A percentile compares a stretch with the other conserved stretches of the same genome.
phyloP scores from a whole-genome alignment of 306 rosid species.

The Psophocarpus tetragonolobus region DNA sequence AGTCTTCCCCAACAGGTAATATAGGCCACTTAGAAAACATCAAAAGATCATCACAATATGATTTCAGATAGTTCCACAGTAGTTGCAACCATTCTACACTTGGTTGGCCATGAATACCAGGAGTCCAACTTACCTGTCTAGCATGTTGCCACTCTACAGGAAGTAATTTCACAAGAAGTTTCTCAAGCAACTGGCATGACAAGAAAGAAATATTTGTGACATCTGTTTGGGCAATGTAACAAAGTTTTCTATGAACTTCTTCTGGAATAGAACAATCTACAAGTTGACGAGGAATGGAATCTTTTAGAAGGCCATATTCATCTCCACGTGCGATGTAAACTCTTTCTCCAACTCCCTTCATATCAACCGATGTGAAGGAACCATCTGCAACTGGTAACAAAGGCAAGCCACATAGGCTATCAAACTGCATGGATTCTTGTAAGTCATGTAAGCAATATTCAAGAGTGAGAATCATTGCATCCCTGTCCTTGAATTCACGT shows the following conservation, averaged over 20 bases:
- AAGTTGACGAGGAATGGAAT: conserved; percentile 78
- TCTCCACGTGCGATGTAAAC: conserved; percentile 81
- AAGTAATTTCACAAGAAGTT: conserved; percentile 76
- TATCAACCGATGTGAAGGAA: conserved; percentile 75
- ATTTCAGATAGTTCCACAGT: conserved; percentile 86
- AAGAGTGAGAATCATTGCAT: conserved; percentile 76
- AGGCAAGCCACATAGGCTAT: conserved; percentile 70
- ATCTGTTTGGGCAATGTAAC: conserved; percentile 68
- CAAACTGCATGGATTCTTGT: conserved; percentile 61
- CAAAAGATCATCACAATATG: conserved; percentile 73
- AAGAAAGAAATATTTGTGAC: conserved; percentile 77
- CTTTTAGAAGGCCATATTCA: conserved; percentile 87
- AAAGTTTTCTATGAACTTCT: conserved; percentile 71
- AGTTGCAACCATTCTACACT: conserved; percentile 90
- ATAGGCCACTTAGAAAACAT: conserved; percentile 93
- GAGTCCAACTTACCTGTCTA: conserved; percentile 78
- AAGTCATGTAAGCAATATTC: conserved; percentile 95
- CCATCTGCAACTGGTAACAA: conserved; percentile 88
- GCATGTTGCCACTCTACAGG: conserved; percentile 95
- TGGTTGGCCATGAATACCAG: conserved; percentile 86
- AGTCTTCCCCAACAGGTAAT: conserved; percentile 71
- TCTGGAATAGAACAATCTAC: conserved; percentile 67
- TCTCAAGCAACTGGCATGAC: conserved; percentile 84
- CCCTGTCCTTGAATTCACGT: conserved; percentile 83
- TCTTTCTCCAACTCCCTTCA: conserved; percentile 85